Percentiles rank a stretch among this genome's conserved stretches.
Evolutionary conservation across 2,329 filamentous ascomycete genomes (phyloP).

Genomic region (Sclerotinia borealis): DNA sequence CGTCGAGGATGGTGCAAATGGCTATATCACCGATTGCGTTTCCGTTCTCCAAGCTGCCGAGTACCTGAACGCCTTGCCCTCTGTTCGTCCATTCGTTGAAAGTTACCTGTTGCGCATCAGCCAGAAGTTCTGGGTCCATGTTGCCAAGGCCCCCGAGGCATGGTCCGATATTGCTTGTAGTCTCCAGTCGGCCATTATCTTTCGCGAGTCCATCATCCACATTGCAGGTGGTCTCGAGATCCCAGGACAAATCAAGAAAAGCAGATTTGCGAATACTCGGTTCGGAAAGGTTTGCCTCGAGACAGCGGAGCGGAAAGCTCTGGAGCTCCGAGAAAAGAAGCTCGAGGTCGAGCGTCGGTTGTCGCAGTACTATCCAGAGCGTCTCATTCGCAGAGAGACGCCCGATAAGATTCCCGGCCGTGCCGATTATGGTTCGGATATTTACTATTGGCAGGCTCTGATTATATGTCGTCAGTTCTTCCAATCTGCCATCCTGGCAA

Average conservation of each 20-base stretch:
- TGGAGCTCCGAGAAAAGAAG: conserved; percentile 23
- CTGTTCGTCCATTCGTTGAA: conserved; percentile 23
- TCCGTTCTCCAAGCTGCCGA: conserved; percentile 24
- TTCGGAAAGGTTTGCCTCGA: conserved; percentile 13
- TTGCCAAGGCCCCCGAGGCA: conserved; percentile 17
- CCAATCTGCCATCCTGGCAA: conserved; percentile 12
- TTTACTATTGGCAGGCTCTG: conserved; percentile 28
- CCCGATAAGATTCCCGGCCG: conserved; percentile 20
- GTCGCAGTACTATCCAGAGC: conserved; percentile 21
- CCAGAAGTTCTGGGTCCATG: conserved; percentile 24
- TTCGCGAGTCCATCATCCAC: conserved; percentile 28
- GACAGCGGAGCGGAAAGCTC: conserved; percentile 20
- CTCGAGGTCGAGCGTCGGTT: conserved; percentile 21
- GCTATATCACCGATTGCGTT: conserved; percentile 20
- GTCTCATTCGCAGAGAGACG: conserved; percentile 20
- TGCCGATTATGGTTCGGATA: conserved; percentile 26
- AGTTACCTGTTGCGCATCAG: conserved; percentile 24
- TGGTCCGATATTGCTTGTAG: conserved; percentile 26
- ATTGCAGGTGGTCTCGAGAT: conserved; percentile 23
- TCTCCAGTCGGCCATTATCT: conserved; percentile 28
- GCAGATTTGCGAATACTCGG: conserved; percentile 1
- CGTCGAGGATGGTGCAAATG: conserved; percentile 1
- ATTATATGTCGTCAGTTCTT: conserved; percentile 25
- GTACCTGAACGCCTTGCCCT: conserved; percentile 15
- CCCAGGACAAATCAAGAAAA: conserved; percentile 14